Conservation (phyloP, 805 yeast genomes). For the Scheffersomyces lignosus region DNA sequence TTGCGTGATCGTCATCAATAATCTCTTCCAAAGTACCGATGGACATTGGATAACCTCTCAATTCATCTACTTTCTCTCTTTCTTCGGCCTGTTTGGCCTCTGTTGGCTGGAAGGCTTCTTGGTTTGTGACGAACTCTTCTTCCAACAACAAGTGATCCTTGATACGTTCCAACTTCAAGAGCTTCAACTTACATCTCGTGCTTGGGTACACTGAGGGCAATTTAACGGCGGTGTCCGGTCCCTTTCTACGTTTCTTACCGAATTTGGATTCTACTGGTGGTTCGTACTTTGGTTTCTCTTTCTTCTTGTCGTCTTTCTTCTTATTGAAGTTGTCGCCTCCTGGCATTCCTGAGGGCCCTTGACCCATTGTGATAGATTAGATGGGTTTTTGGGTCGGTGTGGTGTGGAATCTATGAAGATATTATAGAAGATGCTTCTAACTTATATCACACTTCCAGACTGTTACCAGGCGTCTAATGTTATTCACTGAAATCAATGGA, state of each 20-base stretch:
- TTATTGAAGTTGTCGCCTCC: slow-evolving; percentile 46
- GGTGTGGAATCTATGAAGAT: neutral
- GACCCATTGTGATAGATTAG: no score
- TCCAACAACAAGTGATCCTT: slow-evolving; percentile 93
- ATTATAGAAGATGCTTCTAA: neutral
- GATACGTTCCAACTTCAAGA: slow-evolving; percentile 91
- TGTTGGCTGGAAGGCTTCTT: slow-evolving; percentile 92
- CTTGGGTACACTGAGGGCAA: slow-evolving; percentile 88
- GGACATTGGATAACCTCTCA: slow-evolving; percentile 95
- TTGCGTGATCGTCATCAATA: slow-evolving; percentile 98
- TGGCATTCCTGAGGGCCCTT: slow-evolving; percentile 55
- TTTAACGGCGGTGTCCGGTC: slow-evolving; percentile 81
- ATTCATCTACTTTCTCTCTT: slow-evolving; percentile 89
- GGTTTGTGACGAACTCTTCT: slow-evolving; percentile 93
- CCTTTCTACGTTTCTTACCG: slow-evolving; percentile 91
- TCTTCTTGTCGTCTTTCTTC: slow-evolving; percentile 61
- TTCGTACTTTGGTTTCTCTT: slow-evolving; percentile 94
- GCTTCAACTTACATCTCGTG: slow-evolving; percentile 89
- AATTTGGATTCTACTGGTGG: slow-evolving; percentile 96
- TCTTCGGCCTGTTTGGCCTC: slow-evolving; percentile 97
- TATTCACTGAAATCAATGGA: neutral
- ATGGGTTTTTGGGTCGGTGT: no score
- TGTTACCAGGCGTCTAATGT: neutral
- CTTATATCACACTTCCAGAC: neutral
- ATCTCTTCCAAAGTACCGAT: slow-evolving; percentile 96